phyloP scores from a whole-genome alignment of 129 eudicot species.

The Oenanthe sinensis region DNA sequence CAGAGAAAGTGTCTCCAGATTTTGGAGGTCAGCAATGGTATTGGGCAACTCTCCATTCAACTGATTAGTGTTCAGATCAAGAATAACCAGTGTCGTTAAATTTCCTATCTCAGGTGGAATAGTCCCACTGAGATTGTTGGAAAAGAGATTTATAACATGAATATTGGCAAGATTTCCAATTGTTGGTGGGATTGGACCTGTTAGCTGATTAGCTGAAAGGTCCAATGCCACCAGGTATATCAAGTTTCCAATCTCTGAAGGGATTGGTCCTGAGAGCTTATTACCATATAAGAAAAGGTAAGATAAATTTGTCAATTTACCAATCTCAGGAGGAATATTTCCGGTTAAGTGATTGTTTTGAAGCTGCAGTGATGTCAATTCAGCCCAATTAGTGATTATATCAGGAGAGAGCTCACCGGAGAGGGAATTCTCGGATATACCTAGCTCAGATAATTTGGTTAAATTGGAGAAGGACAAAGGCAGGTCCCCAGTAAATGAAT shows the following conservation, averaged over 20 bases:
- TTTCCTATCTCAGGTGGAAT: conserved; percentile 19
- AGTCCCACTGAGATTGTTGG: conserved; percentile 19
- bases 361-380: conserved; percentile 17
- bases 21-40: conserved; percentile 38
- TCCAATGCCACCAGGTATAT: conserved; percentile 4
- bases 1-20: conserved; percentile 31
- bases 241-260: conserved; percentile 13
- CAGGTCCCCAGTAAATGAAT: conserved; percentile 47
- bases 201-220: conserved; percentile 18
- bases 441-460: conserved; percentile 37
- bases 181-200: conserved; percentile 17
- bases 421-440: conserved; percentile 22
- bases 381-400: conserved; percentile 14
- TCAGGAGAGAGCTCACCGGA: conserved; percentile 16
- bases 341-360: conserved; percentile 16
- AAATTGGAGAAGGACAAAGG: conserved; percentile 53
- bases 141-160: conserved; percentile 4
- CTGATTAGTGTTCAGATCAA: conserved; percentile 16
- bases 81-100: conserved; percentile 11
- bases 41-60: conserved; percentile 34
- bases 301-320: conserved; percentile 9
- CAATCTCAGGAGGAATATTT: conserved; percentile 12
- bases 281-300: conserved; percentile 9
- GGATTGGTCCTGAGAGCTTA: conserved; percentile 20
- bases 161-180: conserved; percentile 16